Evolutionary conservation across 106 monocot species (phyloP).

Genomic region (Allium fistulosum): DNA sequence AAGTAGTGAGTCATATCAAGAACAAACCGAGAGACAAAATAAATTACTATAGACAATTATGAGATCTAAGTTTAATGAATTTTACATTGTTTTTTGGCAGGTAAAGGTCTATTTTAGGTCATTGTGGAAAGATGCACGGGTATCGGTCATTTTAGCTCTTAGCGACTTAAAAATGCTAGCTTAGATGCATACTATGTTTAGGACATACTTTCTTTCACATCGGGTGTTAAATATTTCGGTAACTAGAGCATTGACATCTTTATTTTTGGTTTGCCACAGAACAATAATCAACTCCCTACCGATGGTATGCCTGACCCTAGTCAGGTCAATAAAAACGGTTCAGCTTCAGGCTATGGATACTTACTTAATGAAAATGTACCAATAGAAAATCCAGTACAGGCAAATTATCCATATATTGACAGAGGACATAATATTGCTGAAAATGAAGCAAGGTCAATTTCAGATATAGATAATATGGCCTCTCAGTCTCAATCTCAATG

Average conservation of each 20-base stretch:
- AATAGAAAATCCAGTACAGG: conserved; percentile 18
- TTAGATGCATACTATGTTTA: conserved; percentile 4
- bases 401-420: conserved; percentile 6
- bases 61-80: conserved; percentile 9
- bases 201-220: conserved; percentile 3
- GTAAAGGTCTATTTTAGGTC: conserved; percentile 21
- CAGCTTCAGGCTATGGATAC: conserved; percentile 25
- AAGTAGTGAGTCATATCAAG: no score
- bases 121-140: conserved; percentile 29
- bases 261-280: conserved; percentile 24
- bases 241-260: background rate
- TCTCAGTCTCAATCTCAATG: conserved; percentile 34
- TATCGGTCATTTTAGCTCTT: conserved; percentile 7
- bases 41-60: no score
- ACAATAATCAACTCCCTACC: conserved; percentile 30
- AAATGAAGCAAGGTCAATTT: conserved; percentile 24
- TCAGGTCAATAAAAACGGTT: conserved; percentile 24
- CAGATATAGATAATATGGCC: conserved; percentile 38
- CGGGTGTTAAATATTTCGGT: background rate
- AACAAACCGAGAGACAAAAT: no score
- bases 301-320: conserved; percentile 25
- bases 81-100: conserved; percentile 9
- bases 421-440: conserved; percentile 11
- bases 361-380: conserved; percentile 25
- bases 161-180: background rate